Percentiles rank a stretch among this genome's conserved stretches.
Evolutionary conservation across 2,329 filamentous ascomycete species (phyloP).

Genomic region (Aspergillus cejpii): DNA sequence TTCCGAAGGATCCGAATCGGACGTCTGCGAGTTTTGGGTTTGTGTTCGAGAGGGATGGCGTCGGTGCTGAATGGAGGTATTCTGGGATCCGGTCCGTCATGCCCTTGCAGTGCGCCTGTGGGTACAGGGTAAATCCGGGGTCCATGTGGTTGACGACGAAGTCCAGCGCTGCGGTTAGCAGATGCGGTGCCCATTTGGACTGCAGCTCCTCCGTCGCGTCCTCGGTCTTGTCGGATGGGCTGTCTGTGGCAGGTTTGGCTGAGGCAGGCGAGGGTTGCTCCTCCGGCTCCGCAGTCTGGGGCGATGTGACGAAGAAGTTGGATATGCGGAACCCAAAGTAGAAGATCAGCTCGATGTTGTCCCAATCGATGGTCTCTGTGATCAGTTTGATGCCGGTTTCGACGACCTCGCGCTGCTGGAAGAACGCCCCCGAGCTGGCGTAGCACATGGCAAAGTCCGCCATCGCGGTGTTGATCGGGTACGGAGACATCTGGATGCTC

Average conservation of each 20-base stretch:
- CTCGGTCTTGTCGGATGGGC: not conserved
- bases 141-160: conserved; percentile 21
- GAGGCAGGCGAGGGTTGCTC: not conserved
- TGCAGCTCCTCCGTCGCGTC: conserved; percentile 9
- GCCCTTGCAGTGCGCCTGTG: conserved; percentile 17
- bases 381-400: conserved; percentile 23
- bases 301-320: conserved; percentile 18
- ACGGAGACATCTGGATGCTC: conserved; percentile 3
- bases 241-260: conserved; percentile 1
- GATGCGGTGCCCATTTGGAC: conserved; percentile 7
- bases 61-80: conserved; percentile 10
- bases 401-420: conserved; percentile 20
- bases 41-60: conserved; percentile 9
- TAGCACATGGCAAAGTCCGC: conserved; percentile 30
- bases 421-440: conserved; percentile 26
- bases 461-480: conserved; percentile 16
- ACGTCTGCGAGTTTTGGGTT: conserved; percentile 18
- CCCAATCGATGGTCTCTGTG: conserved; percentile 22
- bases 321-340: conserved; percentile 22
- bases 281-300: not conserved
- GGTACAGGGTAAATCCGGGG: conserved; percentile 21
- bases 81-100: conserved; percentile 24
- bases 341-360: conserved; percentile 25
- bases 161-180: conserved; percentile 16
- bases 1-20: conserved; percentile 18